A percentile compares a stretch with the other conserved stretches of the same genome.
These are phyloP conservation scores for Quercus tomentella DNA, from an alignment of 331 rosid species.

Conservation along the genomic window DNA sequence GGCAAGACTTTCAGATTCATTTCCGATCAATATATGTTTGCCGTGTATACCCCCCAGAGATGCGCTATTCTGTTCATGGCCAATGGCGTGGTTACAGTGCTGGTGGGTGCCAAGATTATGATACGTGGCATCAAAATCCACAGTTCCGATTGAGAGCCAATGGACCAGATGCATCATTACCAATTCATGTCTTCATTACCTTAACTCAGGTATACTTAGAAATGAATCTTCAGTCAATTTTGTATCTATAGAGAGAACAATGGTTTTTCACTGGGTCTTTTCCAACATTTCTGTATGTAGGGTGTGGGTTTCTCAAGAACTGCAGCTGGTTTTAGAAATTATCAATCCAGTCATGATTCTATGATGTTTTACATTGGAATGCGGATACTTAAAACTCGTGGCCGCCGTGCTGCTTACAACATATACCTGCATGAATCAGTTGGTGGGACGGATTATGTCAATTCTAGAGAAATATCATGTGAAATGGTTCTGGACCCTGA, in stretches of 20 bases:
- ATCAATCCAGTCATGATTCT: conserved; percentile 97
- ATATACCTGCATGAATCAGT: conserved; percentile 97
- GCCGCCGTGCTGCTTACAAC: conserved; percentile 90
- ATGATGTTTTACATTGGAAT: conserved; percentile 97
- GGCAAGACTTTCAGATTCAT: conserved; percentile 99
- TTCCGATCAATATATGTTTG: conserved; percentile 96
- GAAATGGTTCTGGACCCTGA: conserved; percentile 99
- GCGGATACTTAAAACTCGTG: conserved; percentile 98
- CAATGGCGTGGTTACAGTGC: conserved; percentile 99
- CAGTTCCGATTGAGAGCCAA: conserved; percentile 91
- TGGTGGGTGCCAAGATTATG: conserved; percentile 99
- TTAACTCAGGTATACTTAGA: conserved; percentile 75
- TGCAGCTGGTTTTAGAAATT: conserved; percentile 91
- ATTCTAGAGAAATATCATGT: conserved; percentile 97
- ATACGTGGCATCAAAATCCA: conserved; percentile 98
- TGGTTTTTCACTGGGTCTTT: conserved; percentile 5
- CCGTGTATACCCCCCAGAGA: conserved; percentile 90
- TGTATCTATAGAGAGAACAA: not conserved
- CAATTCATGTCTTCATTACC: conserved; percentile 90
- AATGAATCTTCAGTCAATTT: conserved; percentile 1
- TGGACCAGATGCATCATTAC: conserved; percentile 88
- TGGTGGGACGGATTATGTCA: conserved; percentile 96
- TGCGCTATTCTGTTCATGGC: conserved; percentile 94
- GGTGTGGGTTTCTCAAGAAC: conserved; percentile 99
- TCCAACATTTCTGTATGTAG: conserved; percentile 32